A percentile compares a stretch with the other conserved stretches of the same genome.
phyloP scores from a whole-genome alignment of 2,329 filamentous ascomycete genomes.

The Pseudogymnoascus sp. region DNA sequence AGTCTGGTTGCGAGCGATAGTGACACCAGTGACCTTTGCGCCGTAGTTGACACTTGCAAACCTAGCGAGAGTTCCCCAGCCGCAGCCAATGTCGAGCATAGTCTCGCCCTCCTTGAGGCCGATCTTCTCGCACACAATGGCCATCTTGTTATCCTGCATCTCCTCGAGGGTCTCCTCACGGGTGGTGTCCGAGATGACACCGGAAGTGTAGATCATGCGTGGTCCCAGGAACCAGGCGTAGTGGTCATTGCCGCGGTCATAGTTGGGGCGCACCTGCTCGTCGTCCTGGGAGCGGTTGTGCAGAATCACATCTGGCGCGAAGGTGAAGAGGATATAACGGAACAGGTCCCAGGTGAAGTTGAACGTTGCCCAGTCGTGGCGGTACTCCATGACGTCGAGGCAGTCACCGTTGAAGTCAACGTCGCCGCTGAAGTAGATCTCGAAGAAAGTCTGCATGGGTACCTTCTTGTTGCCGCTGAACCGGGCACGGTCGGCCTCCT shows the following conservation, averaged over 20 bases:
- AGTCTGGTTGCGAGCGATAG: conserved; percentile 62
- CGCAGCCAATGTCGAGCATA: conserved; percentile 59
- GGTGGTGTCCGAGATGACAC: conserved; percentile 25
- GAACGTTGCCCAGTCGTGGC: conserved; percentile 29
- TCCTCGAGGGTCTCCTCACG: conserved; percentile 28
- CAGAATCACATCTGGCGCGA: conserved; percentile 24
- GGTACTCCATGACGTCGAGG: conserved; percentile 28
- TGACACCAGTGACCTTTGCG: conserved; percentile 66
- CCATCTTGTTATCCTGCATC: conserved; percentile 44
- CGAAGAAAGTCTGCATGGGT: conserved; percentile 24
- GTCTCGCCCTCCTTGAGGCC: conserved; percentile 50
- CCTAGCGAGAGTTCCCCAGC: conserved; percentile 61
- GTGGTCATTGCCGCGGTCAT: conserved; percentile 28
- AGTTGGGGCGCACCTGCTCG: conserved; percentile 27
- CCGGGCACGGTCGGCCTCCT: conserved; percentile 18
- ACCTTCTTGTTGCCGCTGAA: conserved; percentile 24
- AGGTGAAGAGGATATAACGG: conserved; percentile 26
- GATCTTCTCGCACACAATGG: conserved; percentile 60
- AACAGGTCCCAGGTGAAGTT: conserved; percentile 26
- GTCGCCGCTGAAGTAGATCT: conserved; percentile 27
- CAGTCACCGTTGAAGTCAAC: conserved; percentile 29
- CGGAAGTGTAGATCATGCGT: conserved; percentile 29
- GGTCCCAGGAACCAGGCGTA: conserved; percentile 30
- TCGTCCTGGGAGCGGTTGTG: conserved; percentile 27
- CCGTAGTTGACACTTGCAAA: conserved; percentile 65